Conservation (phyloP, 2,329 filamentous ascomycete species). For the Alternaria gaisen region DNA sequence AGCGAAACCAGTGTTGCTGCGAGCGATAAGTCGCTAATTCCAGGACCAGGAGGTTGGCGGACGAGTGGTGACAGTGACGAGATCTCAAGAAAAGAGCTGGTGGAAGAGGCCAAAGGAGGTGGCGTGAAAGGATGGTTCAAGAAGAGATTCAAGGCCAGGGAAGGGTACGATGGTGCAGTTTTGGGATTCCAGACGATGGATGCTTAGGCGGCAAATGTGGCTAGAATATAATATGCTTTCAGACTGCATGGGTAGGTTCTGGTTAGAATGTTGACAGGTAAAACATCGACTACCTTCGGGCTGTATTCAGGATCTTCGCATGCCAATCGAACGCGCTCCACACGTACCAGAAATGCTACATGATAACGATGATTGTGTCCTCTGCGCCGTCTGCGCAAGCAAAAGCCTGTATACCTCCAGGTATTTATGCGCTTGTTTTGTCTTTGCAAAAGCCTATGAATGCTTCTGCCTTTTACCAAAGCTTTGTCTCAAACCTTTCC, state of each 20-base stretch:
- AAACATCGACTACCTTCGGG: too few species aligned
- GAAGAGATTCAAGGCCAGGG: background rate
- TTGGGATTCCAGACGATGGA: background rate
- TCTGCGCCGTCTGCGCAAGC: too few species aligned
- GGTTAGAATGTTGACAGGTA: too few species aligned
- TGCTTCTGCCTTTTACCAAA: constrained; percentile 13
- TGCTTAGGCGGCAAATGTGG: background rate
- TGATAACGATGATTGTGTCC: too few species aligned
- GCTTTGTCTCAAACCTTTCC: constrained; percentile 54
- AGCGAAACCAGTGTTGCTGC: background rate
- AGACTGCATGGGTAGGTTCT: too few species aligned
- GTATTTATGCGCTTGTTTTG: too few species aligned
- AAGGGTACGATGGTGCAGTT: background rate
- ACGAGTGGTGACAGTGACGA: background rate
- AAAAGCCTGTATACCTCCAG: too few species aligned
- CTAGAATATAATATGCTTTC: too few species aligned
- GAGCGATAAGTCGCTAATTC: background rate
- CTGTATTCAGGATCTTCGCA: background rate
- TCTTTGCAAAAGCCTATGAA: background rate
- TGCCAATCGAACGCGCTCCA: background rate
- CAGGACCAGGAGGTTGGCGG: background rate
- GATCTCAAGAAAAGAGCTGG: background rate
- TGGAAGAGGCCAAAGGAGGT: background rate
- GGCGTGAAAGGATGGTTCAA: constrained; percentile 2
- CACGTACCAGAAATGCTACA: too few species aligned